Evolutionary conservation across 2,329 filamentous ascomycete species (phyloP).

Genomic region (Colletotrichum sp.): DNA sequence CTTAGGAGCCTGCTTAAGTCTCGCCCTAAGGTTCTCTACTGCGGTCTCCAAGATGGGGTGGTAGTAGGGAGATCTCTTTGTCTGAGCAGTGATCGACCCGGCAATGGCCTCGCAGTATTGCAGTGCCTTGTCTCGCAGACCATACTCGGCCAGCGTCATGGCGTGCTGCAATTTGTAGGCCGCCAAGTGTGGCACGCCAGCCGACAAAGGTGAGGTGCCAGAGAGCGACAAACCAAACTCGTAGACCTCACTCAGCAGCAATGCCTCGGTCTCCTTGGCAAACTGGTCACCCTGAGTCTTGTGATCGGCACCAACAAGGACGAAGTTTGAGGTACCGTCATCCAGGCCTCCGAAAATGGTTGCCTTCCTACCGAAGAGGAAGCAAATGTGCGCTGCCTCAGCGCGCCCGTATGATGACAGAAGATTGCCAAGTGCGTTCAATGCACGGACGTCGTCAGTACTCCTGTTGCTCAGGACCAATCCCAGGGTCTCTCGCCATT

Average conservation of each 20-base stretch:
- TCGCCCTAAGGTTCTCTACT: slow-evolving; percentile 83
- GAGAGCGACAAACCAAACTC: slow-evolving; percentile 86
- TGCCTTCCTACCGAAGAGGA: slow-evolving; percentile 78
- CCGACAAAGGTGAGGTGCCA: slow-evolving; percentile 51
- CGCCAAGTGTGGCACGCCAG: slow-evolving; percentile 80
- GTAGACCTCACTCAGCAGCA: slow-evolving; percentile 95
- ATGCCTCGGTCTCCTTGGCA: slow-evolving; percentile 79
- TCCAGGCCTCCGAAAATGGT: slow-evolving; percentile 83
- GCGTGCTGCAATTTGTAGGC: slow-evolving; percentile 93
- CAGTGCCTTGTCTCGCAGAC: slow-evolving; percentile 81
- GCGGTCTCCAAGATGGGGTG: slow-evolving; percentile 74
- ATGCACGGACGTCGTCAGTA: slow-evolving; percentile 75
- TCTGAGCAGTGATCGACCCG: slow-evolving; percentile 77
- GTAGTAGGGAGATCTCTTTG: slow-evolving; percentile 86
- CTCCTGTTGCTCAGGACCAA: slow-evolving; percentile 90
- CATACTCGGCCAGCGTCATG: slow-evolving; percentile 81
- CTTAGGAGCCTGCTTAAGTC: slow-evolving; percentile 84
- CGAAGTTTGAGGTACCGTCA: slow-evolving; percentile 78
- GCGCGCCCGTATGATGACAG: slow-evolving; percentile 84
- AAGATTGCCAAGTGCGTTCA: slow-evolving; percentile 81
- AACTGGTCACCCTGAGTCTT: slow-evolving; percentile 73
- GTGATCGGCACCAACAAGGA: slow-evolving; percentile 87
- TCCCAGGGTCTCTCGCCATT: slow-evolving; percentile 90
- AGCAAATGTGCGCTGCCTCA: slow-evolving; percentile 94
- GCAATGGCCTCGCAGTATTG: slow-evolving; percentile 90